A percentile compares a stretch with the other conserved stretches of the same genome.
phyloP scores from a whole-genome alignment of 495 filamentous ascomycete genomes.

The Neurospora pannonica region DNA sequence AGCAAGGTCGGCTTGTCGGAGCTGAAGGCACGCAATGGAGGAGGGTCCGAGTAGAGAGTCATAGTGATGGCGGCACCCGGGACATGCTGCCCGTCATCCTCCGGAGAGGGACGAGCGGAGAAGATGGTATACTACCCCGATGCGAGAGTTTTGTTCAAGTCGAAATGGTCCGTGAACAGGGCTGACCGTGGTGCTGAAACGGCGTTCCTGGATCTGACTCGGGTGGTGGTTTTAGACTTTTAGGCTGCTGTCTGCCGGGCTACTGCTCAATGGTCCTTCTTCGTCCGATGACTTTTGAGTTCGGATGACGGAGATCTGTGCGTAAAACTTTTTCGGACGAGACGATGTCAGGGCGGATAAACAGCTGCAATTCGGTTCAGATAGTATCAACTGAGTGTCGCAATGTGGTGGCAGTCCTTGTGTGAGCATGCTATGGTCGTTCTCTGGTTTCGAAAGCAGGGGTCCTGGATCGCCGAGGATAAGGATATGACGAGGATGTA shows the following conservation, averaged over 20 bases:
- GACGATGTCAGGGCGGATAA: background rate
- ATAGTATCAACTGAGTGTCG: background rate
- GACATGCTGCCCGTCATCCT: slow-evolving; percentile 49
- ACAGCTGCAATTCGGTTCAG: background rate
- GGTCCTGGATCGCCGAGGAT: background rate
- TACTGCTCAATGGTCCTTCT: background rate
- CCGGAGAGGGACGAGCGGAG: slow-evolving; percentile 51
- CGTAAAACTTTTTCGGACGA: background rate
- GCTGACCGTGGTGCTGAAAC: background rate
- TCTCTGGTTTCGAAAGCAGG: background rate
- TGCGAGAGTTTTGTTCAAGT: background rate
- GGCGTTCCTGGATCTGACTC: background rate
- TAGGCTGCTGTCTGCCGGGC: background rate
- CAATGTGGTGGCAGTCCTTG: background rate
- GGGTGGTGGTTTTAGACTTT: background rate
- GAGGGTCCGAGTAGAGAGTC: slow-evolving; percentile 49
- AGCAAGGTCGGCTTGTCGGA: slow-evolving; percentile 70
- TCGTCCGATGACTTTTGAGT: background rate
- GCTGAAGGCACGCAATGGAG: slow-evolving; percentile 43
- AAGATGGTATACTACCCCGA: background rate
- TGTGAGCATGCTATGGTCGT: background rate
- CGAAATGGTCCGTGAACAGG: background rate
- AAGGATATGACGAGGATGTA: background rate
- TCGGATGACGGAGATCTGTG: background rate
- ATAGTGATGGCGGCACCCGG: slow-evolving; percentile 24